Evolutionary conservation across 257 asterid species (phyloP).

Genomic region (Phtheirospermum japonicum): DNA sequence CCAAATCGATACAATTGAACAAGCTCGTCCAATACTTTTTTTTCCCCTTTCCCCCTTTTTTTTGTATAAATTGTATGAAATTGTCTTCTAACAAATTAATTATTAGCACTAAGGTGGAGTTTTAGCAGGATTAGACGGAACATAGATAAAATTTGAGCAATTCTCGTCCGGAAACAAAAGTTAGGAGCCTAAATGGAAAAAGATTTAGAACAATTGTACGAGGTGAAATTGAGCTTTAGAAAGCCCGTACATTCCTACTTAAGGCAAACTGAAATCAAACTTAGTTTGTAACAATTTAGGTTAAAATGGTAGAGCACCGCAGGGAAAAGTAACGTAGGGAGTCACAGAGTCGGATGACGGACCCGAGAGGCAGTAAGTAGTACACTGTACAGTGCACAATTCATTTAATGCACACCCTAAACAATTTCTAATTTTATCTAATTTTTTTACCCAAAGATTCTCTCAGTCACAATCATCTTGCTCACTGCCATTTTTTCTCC

Average conservation of each 20-base stretch:
- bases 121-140: no score
- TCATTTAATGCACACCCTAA: constrained; percentile 16
- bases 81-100: no score
- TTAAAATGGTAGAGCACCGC: constrained; percentile 14
- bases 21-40: no score
- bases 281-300: neutral
- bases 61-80: no score
- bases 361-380: constrained; percentile 8
- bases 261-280: neutral
- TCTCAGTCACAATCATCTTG: constrained; percentile 22
- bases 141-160: no score
- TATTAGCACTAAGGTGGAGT: no score
- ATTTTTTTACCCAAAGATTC: constrained; percentile 25
- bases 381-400: constrained; percentile 20
- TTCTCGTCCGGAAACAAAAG: no score
- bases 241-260: no score
- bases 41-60: no score
- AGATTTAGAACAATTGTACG: no score
- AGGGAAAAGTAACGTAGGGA: constrained; percentile 18
- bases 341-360: constrained; percentile 10
- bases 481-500: constrained; percentile 29
- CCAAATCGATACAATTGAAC: no score
- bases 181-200: no score
- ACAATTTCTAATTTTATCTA: constrained; percentile 1
- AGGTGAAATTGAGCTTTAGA: neutral